Evolutionary conservation across 352 stramenopile species (phyloP).

Genomic region (Pythium graminicola): DNA sequence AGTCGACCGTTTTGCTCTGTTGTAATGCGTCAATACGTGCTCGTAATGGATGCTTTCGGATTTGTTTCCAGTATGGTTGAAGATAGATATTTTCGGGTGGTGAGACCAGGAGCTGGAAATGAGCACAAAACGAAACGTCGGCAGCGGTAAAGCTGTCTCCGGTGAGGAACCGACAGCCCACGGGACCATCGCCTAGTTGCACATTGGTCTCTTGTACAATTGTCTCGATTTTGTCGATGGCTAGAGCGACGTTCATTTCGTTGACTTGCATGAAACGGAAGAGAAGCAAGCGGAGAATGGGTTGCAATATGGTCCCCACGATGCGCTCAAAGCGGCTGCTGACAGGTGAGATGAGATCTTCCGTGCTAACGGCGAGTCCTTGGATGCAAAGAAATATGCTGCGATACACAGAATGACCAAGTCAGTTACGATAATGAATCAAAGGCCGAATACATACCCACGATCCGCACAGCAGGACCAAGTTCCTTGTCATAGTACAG

Average conservation of each 20-base stretch:
- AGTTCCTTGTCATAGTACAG: conserved; percentile 35
- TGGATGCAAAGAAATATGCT: conserved; percentile 37
- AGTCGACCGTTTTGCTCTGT: conserved; percentile 35
- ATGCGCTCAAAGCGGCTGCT: conserved; percentile 20
- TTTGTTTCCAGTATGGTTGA: conserved; percentile 21
- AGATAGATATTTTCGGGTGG: conserved; percentile 38
- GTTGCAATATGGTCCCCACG: conserved; percentile 20
- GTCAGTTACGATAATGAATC: not conserved
- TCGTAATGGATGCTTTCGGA: conserved; percentile 24
- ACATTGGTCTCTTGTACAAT: conserved; percentile 2
- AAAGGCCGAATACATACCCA: conserved; percentile 14
- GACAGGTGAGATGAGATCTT: conserved; percentile 22
- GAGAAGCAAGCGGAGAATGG: conserved; percentile 27
- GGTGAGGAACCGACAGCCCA: conserved; percentile 35
- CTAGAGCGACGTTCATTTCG: conserved; percentile 20
- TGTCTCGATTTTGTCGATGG: conserved; percentile 23
- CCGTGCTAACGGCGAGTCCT: conserved; percentile 13
- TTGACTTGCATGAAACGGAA: conserved; percentile 31
- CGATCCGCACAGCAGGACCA: conserved; percentile 27
- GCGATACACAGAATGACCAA: not conserved
- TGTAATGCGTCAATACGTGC: conserved; percentile 27
- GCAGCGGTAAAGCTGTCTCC: conserved; percentile 38
- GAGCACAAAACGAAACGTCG: conserved; percentile 49
- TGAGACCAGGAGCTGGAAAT: conserved; percentile 35
- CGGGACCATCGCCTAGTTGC: conserved; percentile 31